phyloP scores from a whole-genome alignment of 441 rosid species.

The Bruguiera hainesii region DNA sequence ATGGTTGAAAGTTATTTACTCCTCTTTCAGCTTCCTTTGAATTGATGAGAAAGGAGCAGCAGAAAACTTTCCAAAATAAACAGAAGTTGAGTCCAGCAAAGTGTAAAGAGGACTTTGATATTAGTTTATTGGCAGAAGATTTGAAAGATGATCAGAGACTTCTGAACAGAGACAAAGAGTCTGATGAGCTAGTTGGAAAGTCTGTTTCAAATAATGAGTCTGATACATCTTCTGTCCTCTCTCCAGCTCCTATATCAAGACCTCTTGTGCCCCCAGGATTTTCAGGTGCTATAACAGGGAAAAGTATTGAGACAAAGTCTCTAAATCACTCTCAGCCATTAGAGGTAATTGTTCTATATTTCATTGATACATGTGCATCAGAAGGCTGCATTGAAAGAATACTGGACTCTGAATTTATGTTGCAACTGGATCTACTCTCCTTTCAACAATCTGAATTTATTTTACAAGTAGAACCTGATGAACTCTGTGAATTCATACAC shows the following conservation, averaged over 20 bases:
- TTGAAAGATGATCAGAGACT: slow-evolving; percentile 52
- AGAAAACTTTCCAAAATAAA: slow-evolving; percentile 77
- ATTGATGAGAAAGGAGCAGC: slow-evolving; percentile 95
- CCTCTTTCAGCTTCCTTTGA: slow-evolving; percentile 78
- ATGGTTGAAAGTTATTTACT: slow-evolving; percentile 9
- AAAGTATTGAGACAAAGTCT: slow-evolving; percentile 49
- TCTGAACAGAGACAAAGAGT: slow-evolving; percentile 38
- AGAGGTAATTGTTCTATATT: slow-evolving; percentile 43
- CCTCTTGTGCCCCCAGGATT: slow-evolving; percentile 99
- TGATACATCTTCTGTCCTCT: slow-evolving; percentile 37
- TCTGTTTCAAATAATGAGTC: slow-evolving; percentile 33
- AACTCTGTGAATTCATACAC: too few species aligned
- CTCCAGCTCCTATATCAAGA: slow-evolving; percentile 60
- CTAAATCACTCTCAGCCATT: slow-evolving; percentile 33
- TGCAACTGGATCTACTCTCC: too few species aligned
- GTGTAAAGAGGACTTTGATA: slow-evolving; percentile 57
- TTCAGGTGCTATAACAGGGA: slow-evolving; percentile 48
- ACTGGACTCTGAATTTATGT: too few species aligned
- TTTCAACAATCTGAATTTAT: too few species aligned
- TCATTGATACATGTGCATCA: slow-evolving; percentile 2
- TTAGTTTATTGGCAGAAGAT: slow-evolving; percentile 59
- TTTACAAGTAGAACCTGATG: too few species aligned
- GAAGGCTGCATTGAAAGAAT: slow-evolving; percentile 2
- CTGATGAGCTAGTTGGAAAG: slow-evolving; percentile 32
- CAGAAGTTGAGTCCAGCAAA: slow-evolving; percentile 62